A percentile compares a stretch with the other conserved stretches of the same genome.
phyloP scores from a whole-genome alignment of 2,329 filamentous ascomycete genomes.

The Paecilomyces sp. region DNA sequence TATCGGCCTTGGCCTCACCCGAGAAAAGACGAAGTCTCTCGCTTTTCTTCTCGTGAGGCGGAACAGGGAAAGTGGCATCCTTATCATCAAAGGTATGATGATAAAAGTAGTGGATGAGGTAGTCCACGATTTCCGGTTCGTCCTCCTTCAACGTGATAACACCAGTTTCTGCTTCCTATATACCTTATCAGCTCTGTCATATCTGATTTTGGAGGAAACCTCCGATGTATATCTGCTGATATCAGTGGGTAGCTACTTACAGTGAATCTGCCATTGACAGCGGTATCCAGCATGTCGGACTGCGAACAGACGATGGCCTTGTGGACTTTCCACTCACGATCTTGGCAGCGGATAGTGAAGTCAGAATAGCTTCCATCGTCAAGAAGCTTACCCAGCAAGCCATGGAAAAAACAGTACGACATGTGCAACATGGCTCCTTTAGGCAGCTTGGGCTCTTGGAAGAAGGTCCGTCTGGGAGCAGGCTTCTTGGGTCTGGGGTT shows the following conservation, averaged over 20 bases:
- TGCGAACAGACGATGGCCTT: conserved; percentile 10
- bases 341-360: conserved; percentile 6
- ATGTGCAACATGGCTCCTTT: neutral
- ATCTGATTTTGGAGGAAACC: neutral
- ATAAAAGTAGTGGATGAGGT: conserved; percentile 8
- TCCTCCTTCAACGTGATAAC: conserved; percentile 7
- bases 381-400: conserved; percentile 5
- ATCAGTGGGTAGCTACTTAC: conserved; percentile 2
- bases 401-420: conserved; percentile 2
- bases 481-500: neutral
- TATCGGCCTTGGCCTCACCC: neutral
- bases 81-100: conserved; percentile 7
- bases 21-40: neutral
- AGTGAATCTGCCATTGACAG: conserved; percentile 8
- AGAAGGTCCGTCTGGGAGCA: neutral
- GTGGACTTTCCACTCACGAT: conserved; percentile 8
- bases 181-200: neutral
- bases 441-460: neutral
- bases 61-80: neutral
- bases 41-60: conserved; percentile 1
- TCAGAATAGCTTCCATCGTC: conserved; percentile 8
- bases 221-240: neutral
- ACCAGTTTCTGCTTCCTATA: conserved; percentile 6
- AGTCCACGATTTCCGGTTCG: conserved; percentile 9
- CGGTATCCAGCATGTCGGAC: conserved; percentile 8